phyloP scores from a whole-genome alignment of 73 alveolate genomes.

The Symbiodinium pilosum region DNA sequence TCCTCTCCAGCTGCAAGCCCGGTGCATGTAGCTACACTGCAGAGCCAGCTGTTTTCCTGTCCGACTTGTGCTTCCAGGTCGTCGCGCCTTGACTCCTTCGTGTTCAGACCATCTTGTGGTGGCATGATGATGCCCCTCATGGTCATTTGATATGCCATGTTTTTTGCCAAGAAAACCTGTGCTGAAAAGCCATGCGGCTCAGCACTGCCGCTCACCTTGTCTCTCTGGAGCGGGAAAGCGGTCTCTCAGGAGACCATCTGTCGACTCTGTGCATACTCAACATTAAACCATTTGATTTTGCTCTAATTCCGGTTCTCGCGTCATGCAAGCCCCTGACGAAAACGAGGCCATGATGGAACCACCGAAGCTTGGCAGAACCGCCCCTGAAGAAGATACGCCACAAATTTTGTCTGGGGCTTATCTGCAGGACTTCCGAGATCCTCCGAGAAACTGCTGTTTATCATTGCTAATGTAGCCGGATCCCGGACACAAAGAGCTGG shows the following conservation, averaged over 20 bases:
- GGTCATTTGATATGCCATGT: background rate
- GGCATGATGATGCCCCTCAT: slow-evolving; percentile 10
- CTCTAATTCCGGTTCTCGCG: background rate
- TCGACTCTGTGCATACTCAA: background rate
- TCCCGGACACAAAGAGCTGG: background rate
- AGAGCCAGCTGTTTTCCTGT: background rate
- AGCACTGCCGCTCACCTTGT: background rate
- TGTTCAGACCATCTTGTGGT: background rate
- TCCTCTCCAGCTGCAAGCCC: no score
- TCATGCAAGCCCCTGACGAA: no score
- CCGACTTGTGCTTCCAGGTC: background rate
- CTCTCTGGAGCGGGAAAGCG: background rate
- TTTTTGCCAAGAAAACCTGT: background rate
- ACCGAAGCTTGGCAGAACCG: no score
- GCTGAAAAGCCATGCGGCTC: background rate
- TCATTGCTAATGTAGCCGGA: background rate
- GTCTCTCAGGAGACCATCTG: background rate
- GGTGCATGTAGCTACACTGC: no score
- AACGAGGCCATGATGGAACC: no score
- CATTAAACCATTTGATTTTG: background rate
- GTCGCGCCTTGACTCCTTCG: background rate
- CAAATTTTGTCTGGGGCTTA: no score
- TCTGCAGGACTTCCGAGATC: no score
- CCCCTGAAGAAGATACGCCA: no score
- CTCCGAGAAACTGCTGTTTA: background rate